A percentile compares a stretch with the other conserved stretches of the same genome.
phyloP scores from a whole-genome alignment of 768 basidiomycete genomes.

The Polyporus arcularius region DNA sequence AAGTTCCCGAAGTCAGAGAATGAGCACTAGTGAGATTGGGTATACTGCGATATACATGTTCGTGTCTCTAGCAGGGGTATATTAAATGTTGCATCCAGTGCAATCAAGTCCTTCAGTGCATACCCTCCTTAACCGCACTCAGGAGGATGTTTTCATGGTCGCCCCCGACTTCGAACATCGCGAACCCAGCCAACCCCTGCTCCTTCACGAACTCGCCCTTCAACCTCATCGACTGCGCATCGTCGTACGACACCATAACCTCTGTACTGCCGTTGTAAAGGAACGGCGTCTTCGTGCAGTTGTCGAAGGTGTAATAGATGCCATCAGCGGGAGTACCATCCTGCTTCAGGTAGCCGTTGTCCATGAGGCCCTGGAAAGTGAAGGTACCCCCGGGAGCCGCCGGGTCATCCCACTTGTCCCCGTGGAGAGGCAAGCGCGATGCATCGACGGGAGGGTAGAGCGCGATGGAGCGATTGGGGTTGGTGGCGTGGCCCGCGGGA shows the following conservation, averaged over 20 bases:
- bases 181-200: slow-evolving; percentile 38
- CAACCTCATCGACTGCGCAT: slow-evolving; percentile 32
- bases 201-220: slow-evolving; percentile 43
- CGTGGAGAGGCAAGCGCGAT: slow-evolving; percentile 42
- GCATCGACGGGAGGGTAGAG: slow-evolving; percentile 51
- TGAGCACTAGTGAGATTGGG: too few relatives aligned
- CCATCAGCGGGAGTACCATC: slow-evolving; percentile 46
- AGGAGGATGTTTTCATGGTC: slow-evolving; percentile 32
- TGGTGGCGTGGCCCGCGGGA: slow-evolving; percentile 23
- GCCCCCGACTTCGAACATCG: slow-evolving; percentile 46
- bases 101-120: slow-evolving; percentile 4
- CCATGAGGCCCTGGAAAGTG: slow-evolving; percentile 60
- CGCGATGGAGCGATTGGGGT: slow-evolving; percentile 26
- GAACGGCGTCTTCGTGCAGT: slow-evolving; percentile 36
- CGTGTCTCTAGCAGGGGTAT: too few relatives aligned
- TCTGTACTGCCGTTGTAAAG: slow-evolving; percentile 27
- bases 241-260: slow-evolving; percentile 36
- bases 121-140: background rate
- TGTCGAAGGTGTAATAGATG: slow-evolving; percentile 41
- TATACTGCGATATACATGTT: too few relatives aligned
- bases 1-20: too few relatives aligned
- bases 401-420: slow-evolving; percentile 25
- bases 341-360: slow-evolving; percentile 51
- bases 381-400: slow-evolving; percentile 49
- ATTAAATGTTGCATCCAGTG: too few relatives aligned